These are phyloP conservation scores for Oidiodendron maius DNA, from an alignment of 495 filamentous ascomycete species.

Conservation along the genomic window DNA sequence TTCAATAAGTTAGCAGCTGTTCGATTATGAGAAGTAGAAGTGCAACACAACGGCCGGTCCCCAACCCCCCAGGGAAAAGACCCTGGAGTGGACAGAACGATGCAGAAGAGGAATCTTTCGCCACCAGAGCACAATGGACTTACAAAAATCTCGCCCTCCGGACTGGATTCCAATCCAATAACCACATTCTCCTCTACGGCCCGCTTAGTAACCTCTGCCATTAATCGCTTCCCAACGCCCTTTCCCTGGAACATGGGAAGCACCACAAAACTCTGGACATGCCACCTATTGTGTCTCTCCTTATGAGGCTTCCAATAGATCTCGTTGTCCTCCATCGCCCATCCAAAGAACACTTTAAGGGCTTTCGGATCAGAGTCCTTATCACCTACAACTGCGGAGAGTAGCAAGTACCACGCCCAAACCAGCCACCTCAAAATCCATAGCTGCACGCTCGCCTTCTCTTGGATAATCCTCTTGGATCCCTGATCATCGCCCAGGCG, in stretches of 20 bases:
- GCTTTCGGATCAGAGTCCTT: neutral
- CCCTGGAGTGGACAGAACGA: too few relatives aligned
- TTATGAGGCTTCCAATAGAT: conserved; percentile 5
- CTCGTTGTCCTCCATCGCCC: neutral
- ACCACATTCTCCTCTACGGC: conserved; percentile 15
- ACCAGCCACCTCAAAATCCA: conserved; percentile 5
- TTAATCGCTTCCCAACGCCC: conserved; percentile 18
- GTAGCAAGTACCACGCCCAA: neutral
- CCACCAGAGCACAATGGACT: too few relatives aligned
- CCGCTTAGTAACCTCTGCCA: conserved; percentile 14
- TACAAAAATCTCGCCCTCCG: conserved; percentile 3
- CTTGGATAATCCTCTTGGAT: conserved; percentile 1
- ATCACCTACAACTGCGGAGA: neutral
- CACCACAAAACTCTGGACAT: conserved; percentile 15
- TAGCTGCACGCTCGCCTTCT: neutral
- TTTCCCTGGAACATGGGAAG: conserved; percentile 9
- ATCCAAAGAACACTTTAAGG: neutral
- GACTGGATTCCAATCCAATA: conserved; percentile 16
- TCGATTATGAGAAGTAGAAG: too few relatives aligned
- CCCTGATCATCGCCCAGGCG: conserved; percentile 17
- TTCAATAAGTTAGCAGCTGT: neutral
- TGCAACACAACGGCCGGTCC: too few relatives aligned
- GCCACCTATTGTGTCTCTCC: conserved; percentile 18
- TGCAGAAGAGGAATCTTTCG: too few relatives aligned
- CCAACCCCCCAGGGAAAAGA: too few relatives aligned